Conservation (phyloP, 352 stramenopile genomes). For the Phytophthora ohioensis region DNA sequence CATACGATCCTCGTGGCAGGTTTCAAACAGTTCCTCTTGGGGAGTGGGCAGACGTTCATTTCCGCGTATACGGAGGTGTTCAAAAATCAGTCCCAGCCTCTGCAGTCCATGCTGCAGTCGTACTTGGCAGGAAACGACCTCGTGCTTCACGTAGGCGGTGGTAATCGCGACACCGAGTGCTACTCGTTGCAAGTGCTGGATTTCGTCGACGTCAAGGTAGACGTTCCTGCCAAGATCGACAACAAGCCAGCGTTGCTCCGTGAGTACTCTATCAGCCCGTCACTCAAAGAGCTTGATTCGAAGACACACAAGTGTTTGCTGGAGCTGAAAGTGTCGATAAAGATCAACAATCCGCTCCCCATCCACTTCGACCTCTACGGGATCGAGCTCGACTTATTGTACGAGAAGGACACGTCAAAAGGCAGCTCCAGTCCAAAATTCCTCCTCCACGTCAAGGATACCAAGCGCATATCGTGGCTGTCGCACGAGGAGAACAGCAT, state of each 20-base stretch:
- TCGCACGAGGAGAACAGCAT: slow-evolving; percentile 78
- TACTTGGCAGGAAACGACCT: slow-evolving; percentile 77
- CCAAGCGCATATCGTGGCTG: slow-evolving; percentile 58
- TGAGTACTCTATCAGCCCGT: slow-evolving; percentile 62
- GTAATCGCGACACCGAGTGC: slow-evolving; percentile 58
- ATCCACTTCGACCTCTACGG: slow-evolving; percentile 79
- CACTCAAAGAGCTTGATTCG: slow-evolving; percentile 80
- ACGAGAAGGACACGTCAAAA: slow-evolving; percentile 45
- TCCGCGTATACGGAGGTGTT: slow-evolving; percentile 77
- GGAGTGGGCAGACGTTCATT: slow-evolving; percentile 78
- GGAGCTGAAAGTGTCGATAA: slow-evolving; percentile 73
- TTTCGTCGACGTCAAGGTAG: slow-evolving; percentile 65
- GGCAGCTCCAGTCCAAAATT: slow-evolving; percentile 32
- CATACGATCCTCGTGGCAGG: slow-evolving; percentile 70
- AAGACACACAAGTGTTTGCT: slow-evolving; percentile 76
- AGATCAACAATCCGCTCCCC: slow-evolving; percentile 82
- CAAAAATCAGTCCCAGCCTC: slow-evolving; percentile 66
- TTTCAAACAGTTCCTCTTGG: slow-evolving; percentile 78
- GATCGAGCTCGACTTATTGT: slow-evolving; percentile 77
- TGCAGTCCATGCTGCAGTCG: slow-evolving; percentile 75
- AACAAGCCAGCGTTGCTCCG: slow-evolving; percentile 75
- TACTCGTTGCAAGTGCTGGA: slow-evolving; percentile 78
- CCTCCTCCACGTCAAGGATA: slow-evolving; percentile 62
- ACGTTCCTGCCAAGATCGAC: slow-evolving; percentile 75
- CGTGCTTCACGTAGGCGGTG: slow-evolving; percentile 61